phyloP scores from a whole-genome alignment of 2,329 filamentous ascomycete genomes.

The Geosmithia morbida region DNA sequence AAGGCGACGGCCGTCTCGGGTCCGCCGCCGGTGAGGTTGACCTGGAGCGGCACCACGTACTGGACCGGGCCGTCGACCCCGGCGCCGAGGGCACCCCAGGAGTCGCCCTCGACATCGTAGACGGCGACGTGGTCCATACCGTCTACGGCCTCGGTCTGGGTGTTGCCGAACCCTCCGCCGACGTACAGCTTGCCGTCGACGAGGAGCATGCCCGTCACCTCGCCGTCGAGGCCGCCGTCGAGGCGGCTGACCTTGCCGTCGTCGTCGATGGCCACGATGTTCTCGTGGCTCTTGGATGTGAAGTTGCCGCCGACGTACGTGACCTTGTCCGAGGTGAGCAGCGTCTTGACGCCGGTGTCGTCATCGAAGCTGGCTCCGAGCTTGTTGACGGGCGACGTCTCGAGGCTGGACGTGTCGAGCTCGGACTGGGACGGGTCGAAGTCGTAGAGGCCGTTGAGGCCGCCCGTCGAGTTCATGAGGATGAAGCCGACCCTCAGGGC shows the following conservation, averaged over 20 bases:
- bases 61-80: slow-evolving; percentile 72
- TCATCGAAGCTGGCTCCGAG: slow-evolving; percentile 57
- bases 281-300: slow-evolving; percentile 48
- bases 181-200: slow-evolving; percentile 59
- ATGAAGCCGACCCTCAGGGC: slow-evolving; percentile 76
- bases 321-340: slow-evolving; percentile 49
- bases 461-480: slow-evolving; percentile 58
- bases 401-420: slow-evolving; percentile 47
- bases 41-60: slow-evolving; percentile 57
- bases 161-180: slow-evolving; percentile 73
- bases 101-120: slow-evolving; percentile 53
- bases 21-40: slow-evolving; percentile 59
- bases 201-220: slow-evolving; percentile 58
- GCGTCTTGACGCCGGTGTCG: slow-evolving; percentile 53
- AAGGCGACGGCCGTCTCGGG: slow-evolving; percentile 65
- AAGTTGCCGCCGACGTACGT: slow-evolving; percentile 81
- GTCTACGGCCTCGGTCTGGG: slow-evolving; percentile 41
- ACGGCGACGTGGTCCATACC: slow-evolving; percentile 63
- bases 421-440: slow-evolving; percentile 49
- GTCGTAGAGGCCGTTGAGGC: slow-evolving; percentile 82
- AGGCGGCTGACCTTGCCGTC: slow-evolving; percentile 46
- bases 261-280: slow-evolving; percentile 62
- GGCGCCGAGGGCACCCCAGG: slow-evolving; percentile 68
- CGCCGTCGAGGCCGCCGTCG: slow-evolving; percentile 64
- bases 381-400: slow-evolving; percentile 59